Base-by-base conservation (phyloP, 164 flowering plant genomes). In the Vitis labrusca region DNA sequence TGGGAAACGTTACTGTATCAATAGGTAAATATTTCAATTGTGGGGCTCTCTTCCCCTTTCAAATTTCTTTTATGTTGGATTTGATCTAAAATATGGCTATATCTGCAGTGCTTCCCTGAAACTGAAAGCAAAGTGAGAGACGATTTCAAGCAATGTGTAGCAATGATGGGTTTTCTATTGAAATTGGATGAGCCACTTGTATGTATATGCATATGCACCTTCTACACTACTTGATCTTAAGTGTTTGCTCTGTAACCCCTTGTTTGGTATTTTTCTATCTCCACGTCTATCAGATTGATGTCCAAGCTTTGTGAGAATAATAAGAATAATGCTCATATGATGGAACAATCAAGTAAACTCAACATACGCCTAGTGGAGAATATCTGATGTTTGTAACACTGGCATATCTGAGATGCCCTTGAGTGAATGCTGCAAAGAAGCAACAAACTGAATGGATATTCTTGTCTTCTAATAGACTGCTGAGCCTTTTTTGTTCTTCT, bases 1-100 rank as follows among this genome's bases (percentile, higher is more conserved):
- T 1, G 97, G 98, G 71, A 85, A 89, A 72, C 91, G 97, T 3
- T 87, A 86, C 67, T 94, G 98, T 63, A 92, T 92, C 75, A 94
- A 94, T 61, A 92, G 97, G 98, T 91, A 64, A 76, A 1, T 17
- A 10, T 52, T 57, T 52, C 32, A 57, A 9, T 1, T 17, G 17
- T n/a, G 14, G 8, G 8, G 15, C 23, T 23, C 23, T 49, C n/a
- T 23, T 3, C 13, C 50, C 52, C 37, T 19, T 32, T 56, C 5
- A 29, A 0, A 6, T 7, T 19, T 9, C 55, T 5, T 56, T 14
- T 16, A 32, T 9, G 15, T 23, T 3, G 50, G 9, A 19, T 11
- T 32, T 50, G 13, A 9, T 73, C 8, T 12, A 61, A 59, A 52
- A 16, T 72, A 16, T 69, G 61, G 30, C 11, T 56, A 30, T 27